Conservation (phyloP, 805 yeast species). For the Cephaloascus albidus region DNA sequence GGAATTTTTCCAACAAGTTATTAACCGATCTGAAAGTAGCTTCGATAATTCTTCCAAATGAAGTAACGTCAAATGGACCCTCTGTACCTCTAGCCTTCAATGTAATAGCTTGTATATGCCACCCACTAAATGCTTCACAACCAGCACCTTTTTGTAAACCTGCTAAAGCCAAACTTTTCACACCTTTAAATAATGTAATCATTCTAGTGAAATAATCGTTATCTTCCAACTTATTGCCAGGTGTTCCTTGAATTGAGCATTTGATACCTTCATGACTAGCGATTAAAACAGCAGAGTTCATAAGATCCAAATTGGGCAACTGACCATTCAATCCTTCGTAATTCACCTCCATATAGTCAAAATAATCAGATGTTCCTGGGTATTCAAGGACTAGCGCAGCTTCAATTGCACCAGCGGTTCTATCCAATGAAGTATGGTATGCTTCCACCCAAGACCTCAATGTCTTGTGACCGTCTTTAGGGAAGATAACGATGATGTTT, state of each 20-base stretch:
- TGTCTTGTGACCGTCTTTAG: conserved; percentile 59
- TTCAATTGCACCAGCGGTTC: conserved; percentile 90
- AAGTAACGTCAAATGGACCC: conserved; percentile 72
- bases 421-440: conserved; percentile 75
- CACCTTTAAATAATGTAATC: conserved; percentile 50
- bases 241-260: conserved; percentile 55
- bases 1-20: conserved; percentile 89
- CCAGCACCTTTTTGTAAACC: conserved; percentile 60
- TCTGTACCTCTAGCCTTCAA: conserved; percentile 54
- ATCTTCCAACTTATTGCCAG: conserved; percentile 33
- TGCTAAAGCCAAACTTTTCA: conserved; percentile 58
- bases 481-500: conserved; percentile 79
- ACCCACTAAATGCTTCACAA: conserved; percentile 91
- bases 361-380: conserved; percentile 54
- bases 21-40: conserved; percentile 82
- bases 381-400: conserved; percentile 83
- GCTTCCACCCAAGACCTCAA: conserved; percentile 89
- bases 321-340: conserved; percentile 94
- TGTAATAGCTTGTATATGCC: conserved; percentile 90
- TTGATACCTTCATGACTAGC: conserved; percentile 70
- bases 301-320: conserved; percentile 83
- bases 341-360: conserved; percentile 63
- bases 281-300: conserved; percentile 72
- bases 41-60: conserved; percentile 85
- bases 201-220: conserved; percentile 48